A percentile compares a stretch with the other conserved stretches of the same genome.
phyloP scores from a whole-genome alignment of 2,329 filamentous ascomycete species.

The Verticillium nonalfalfae region DNA sequence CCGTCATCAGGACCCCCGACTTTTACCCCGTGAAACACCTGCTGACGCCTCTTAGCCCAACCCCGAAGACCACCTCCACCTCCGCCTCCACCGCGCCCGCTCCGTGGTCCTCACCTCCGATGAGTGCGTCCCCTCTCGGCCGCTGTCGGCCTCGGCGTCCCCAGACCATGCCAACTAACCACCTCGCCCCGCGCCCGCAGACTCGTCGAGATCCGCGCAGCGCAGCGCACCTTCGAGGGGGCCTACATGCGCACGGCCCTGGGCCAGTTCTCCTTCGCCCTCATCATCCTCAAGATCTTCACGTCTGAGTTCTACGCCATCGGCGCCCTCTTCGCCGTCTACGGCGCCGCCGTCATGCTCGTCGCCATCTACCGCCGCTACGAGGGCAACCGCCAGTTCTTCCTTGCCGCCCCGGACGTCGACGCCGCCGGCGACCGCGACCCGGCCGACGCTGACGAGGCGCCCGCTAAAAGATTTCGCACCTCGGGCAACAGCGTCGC shows the following conservation, averaged over 20 bases:
- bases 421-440: constrained; percentile 15
- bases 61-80: constrained; percentile 67
- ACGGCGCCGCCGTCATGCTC: constrained; percentile 76
- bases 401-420: constrained; percentile 33
- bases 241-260: constrained; percentile 94
- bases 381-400: constrained; percentile 93
- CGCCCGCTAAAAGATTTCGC: constrained; percentile 48
- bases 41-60: constrained; percentile 40
- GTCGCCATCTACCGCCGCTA: constrained; percentile 82
- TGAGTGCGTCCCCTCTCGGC: constrained; percentile 45
- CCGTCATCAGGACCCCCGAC: not conserved
- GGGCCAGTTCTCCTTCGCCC: constrained; percentile 89
- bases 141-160: not conserved
- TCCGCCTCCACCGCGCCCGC: constrained; percentile 77
- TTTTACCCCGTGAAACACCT: constrained; percentile 4
- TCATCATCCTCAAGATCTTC: constrained; percentile 95
- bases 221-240: constrained; percentile 94
- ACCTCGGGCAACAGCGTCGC: constrained; percentile 59
- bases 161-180: no score
- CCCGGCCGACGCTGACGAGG: constrained; percentile 20
- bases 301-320: constrained; percentile 95
- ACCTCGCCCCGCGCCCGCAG: constrained; percentile 21
- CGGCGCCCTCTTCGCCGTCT: constrained; percentile 90
- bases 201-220: constrained; percentile 89
- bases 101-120: constrained; percentile 74